Evolutionary conservation across 306 rosid species (phyloP).

Genomic region (Ochetophila trinervis): DNA sequence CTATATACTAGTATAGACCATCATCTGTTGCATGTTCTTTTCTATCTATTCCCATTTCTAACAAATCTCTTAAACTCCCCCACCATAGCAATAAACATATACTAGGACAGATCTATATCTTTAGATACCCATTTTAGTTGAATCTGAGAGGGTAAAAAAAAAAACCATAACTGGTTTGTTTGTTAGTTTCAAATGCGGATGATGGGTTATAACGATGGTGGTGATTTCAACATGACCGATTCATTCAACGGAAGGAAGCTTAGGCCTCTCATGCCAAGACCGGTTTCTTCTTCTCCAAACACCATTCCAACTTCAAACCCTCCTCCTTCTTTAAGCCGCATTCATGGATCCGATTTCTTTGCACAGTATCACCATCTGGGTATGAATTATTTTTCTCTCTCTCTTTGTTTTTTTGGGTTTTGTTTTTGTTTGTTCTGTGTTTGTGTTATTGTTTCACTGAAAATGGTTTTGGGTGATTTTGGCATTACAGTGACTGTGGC

Average conservation of each 20-base stretch:
- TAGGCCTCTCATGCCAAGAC: constrained; percentile 73
- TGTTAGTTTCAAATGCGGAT: constrained; percentile 63
- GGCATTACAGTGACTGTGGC: constrained; percentile 25
- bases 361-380: constrained; percentile 70
- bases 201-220: constrained; percentile 65
- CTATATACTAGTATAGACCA: not conserved
- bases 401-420: not conserved
- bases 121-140: not conserved
- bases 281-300: constrained; percentile 41
- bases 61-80: not conserved
- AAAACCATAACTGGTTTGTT: not conserved
- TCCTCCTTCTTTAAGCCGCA: constrained; percentile 41
- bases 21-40: constrained; percentile 30
- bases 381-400: constrained; percentile 11
- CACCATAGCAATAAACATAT: constrained; percentile 27
- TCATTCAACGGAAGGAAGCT: constrained; percentile 59
- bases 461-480: not conserved
- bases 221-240: constrained; percentile 58
- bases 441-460: not conserved
- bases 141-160: not conserved
- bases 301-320: constrained; percentile 26
- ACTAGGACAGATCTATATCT: constrained; percentile 4
- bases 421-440: not conserved
- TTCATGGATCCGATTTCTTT: constrained; percentile 45
- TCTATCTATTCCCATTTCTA: not conserved